These are phyloP conservation scores for Sparassis latifolia DNA, from an alignment of 1,284 basidiomycete species.

Conservation along the genomic window DNA sequence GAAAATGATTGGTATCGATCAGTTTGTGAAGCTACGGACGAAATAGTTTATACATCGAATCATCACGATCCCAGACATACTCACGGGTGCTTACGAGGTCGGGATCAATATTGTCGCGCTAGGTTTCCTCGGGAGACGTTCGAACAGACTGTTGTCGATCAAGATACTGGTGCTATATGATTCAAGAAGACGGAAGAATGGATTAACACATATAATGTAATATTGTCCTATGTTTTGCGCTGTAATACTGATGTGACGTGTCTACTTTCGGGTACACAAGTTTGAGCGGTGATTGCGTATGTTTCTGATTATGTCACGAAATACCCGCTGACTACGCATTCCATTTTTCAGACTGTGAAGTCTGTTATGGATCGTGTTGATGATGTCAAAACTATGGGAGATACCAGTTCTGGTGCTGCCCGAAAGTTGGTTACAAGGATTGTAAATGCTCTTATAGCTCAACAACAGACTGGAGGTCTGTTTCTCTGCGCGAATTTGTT, in stretches of 20 bases:
- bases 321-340: background rate
- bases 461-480: constrained; percentile 1
- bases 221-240: background rate
- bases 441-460: background rate
- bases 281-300: constrained; percentile 6
- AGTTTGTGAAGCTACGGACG: background rate
- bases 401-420: background rate
- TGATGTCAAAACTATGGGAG: background rate
- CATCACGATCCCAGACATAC: background rate
- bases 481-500: constrained; percentile 6
- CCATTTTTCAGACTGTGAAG: background rate
- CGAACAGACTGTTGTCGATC: background rate
- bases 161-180: background rate
- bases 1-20: background rate
- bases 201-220: constrained; percentile 6
- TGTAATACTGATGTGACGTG: constrained; percentile 10
- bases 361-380: background rate
- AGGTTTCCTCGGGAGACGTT: background rate
- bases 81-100: background rate
- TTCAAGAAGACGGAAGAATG: constrained; percentile 5
- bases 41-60: background rate
- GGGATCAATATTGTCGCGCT: background rate
- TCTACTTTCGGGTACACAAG: constrained; percentile 5
- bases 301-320: constrained; percentile 7
- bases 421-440: background rate